Base-by-base conservation (phyloP, 2,329 filamentous ascomycete species). In the Fulvia fulva region DNA sequence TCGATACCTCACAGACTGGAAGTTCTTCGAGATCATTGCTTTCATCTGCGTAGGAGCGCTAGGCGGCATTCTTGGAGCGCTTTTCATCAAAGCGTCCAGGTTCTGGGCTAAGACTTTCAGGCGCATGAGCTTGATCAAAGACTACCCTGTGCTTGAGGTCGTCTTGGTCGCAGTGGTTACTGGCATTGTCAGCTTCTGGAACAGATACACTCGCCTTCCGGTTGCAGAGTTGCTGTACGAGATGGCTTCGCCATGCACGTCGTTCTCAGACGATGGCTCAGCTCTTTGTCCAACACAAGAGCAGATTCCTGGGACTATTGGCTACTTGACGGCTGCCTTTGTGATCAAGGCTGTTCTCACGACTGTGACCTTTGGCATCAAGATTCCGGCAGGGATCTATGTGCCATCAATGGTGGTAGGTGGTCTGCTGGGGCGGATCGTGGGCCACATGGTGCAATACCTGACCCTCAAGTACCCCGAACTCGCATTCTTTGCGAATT, bases 331-430 rank as follows among this genome's bases (percentile, higher is more conserved):
- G 12, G 74, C 87, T 19, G 93, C 93, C 0, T 94, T 97, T 64
- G 76, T 97, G 25, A 88, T 97, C 77, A 99, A 99, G 72, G 89
- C 90, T 0, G 80, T 93, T 47, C 76, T 99, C 44, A 97, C 94
- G 0, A 87, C 88, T 47, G 87, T 97, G 64, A 96, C 93, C 0
- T 97, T 97, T 75, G 93, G 93, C 25, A 92, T 97, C 70, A 97
- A 97, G 80, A 87, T 97, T 0, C 94, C 94, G 9, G 91, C 93
- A 0, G 94, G 94, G 63, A 97, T 99, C 66, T 99, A 99, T 68
- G 92, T 99, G 1, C 94, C 94, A 2, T 97, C 93, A 67, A 99
- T 99, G 94, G 94, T 97, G 26, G 91, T 97, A 19, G 94, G 94
- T 63, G 94, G 94, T 69, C 78, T 99, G 19, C 87, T 96, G 78